These are phyloP conservation scores for Tuber aestivum DNA, from an alignment of 495 filamentous ascomycete species.

Conservation along the genomic window DNA sequence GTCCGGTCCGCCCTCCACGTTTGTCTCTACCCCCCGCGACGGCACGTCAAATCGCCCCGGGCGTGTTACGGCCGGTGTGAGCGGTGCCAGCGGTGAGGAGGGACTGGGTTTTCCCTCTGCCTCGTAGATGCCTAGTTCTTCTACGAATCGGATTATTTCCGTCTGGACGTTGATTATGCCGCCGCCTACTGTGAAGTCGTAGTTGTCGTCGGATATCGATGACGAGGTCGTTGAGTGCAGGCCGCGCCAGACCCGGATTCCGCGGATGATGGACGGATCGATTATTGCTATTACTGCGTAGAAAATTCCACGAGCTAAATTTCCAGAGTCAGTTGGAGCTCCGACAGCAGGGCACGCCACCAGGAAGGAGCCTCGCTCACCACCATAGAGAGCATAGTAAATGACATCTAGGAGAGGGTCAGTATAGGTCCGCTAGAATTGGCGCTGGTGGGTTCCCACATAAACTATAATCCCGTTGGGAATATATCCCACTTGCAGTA, in stretches of 20 bases:
- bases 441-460: conserved; percentile 3
- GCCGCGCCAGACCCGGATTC: conserved; percentile 15
- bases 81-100: neutral
- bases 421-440: neutral
- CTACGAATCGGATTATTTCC: conserved; percentile 30
- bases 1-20: neutral
- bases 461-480: conserved; percentile 20
- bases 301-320: conserved; percentile 19
- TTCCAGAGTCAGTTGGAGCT: neutral
- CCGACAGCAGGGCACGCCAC: neutral
- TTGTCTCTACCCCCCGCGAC: neutral
- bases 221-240: conserved; percentile 2
- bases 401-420: conserved; percentile 15
- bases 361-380: neutral
- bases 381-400: conserved; percentile 30
- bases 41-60: neutral
- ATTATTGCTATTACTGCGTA: conserved; percentile 24
- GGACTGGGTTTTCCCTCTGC: neutral
- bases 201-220: neutral
- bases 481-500: conserved; percentile 19
- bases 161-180: conserved; percentile 28
- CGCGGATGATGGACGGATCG: conserved; percentile 27
- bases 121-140: conserved; percentile 26
- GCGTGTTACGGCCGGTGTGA: neutral
- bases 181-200: conserved; percentile 20